Base-by-base conservation (phyloP, 163 green algal genomes). In the Prototheca wickerhamii region DNA sequence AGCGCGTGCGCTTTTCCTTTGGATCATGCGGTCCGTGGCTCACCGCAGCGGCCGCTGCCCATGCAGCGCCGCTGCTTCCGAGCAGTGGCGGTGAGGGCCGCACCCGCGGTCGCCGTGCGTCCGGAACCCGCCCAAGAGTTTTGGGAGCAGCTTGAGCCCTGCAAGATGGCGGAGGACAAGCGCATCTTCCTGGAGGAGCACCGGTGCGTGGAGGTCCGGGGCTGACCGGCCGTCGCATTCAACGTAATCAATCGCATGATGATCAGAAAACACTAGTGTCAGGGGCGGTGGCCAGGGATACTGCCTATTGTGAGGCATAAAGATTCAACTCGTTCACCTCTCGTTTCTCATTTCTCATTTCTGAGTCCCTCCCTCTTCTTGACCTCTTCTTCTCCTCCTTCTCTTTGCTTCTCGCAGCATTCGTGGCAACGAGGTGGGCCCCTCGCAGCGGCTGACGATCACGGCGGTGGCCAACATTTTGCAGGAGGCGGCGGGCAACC, bases 401-500 rank as follows among this genome's bases (percentile, higher is more conserved):
- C 26, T 23, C 51, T 21, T 18, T 18, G 20, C 51, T 8, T 21
- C 21, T 29, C 60, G 29, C 70, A 76, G 72, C 43, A 71, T 96
- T 23, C 71, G 89, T 3, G 84, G 82, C 20, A 90, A 95, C 55
- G 90, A 96, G 71, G 87, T 86, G 0, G 83, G 80, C 5, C 84
- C 87, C 0, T 77, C 95, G 61, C 86, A 93, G 69, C 65, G 62
- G 0, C 77, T 83, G 0, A 87, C 80, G 30, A 87, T 96, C 6
- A 68, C 86, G 3, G 91, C 86, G 2, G 86, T 96, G 29, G 83
- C 85, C 3, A 96, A 94, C 62, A 70, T 96, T 23, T 58, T 96
- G 29, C 82, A 96, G 84, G 90, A 96, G 56, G 76, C 84, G 0
- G 88, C 87, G 2, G 78, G 80, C 67, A 96, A 96, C 65, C 90